phyloP scores from a whole-genome alignment of 1,139 yeast species.

The Blastobotrys petasosporus region DNA sequence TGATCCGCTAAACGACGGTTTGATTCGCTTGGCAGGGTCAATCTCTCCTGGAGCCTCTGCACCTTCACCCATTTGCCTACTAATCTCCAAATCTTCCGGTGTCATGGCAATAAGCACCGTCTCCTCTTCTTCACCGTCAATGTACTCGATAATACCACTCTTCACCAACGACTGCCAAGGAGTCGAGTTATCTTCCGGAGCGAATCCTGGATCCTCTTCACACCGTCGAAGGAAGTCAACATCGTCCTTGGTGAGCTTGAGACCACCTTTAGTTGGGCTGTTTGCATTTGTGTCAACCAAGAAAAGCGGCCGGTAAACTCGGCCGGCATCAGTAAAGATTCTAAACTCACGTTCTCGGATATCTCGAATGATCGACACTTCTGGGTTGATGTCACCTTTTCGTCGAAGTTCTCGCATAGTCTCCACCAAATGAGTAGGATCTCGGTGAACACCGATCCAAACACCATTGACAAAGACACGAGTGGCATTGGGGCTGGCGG shows the following conservation, averaged over 20 bases:
- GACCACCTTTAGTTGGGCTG: conserved; percentile 68
- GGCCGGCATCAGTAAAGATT: conserved; percentile 96
- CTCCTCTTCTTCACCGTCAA: conserved; percentile 97
- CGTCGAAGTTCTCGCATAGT: conserved; percentile 90
- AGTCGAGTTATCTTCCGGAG: conserved; percentile 45
- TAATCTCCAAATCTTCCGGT: conserved; percentile 86
- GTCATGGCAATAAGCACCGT: conserved; percentile 98
- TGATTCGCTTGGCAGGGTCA: conserved; percentile 86
- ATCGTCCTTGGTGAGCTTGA: conserved; percentile 79
- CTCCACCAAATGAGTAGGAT: conserved; percentile 83
- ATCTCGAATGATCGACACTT: conserved; percentile 93
- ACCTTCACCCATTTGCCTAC: conserved; percentile 48
- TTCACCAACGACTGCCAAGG: conserved; percentile 83
- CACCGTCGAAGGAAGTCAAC: conserved; percentile 62
- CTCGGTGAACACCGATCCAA: conserved; percentile 98
- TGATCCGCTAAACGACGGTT: conserved; percentile 54
- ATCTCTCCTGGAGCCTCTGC: conserved; percentile 42
- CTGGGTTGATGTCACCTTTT: conserved; percentile 92
- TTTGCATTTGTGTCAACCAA: conserved; percentile 77
- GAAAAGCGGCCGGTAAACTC: conserved; percentile 92
- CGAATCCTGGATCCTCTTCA: conserved; percentile 32
- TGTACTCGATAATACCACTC: conserved; percentile 87
- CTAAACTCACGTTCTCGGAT: conserved; percentile 94
- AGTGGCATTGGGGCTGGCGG: conserved; percentile 84
- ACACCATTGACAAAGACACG: conserved; percentile 97